Percentiles rank a stretch among this genome's conserved stretches.
Evolutionary conservation across 176 grass and related monocot species (phyloP).

Genomic region (Avena eriantha): DNA sequence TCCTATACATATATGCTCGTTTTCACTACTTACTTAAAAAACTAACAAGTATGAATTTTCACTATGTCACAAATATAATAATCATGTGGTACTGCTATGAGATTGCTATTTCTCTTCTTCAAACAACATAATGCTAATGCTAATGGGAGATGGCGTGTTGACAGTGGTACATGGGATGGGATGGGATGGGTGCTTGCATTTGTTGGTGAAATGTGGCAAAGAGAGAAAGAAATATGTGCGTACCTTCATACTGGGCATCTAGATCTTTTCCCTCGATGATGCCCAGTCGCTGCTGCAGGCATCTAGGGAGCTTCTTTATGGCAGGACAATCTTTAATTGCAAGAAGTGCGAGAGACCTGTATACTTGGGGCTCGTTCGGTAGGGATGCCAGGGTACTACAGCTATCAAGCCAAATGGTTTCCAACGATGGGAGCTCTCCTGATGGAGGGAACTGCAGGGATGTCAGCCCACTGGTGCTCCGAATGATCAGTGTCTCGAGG

Average conservation of each 20-base stretch:
- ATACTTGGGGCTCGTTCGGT: neutral
- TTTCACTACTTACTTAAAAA: neutral
- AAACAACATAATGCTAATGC: neutral
- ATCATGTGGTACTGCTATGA: neutral
- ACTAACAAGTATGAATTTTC: neutral
- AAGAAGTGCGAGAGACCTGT: fast-evolving
- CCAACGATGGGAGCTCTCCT: neutral
- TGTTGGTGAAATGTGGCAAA: too few species aligned
- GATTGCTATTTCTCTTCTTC: neutral
- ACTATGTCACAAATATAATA: neutral
- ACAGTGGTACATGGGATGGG: neutral
- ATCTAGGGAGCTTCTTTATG: neutral
- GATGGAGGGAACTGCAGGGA: neutral
- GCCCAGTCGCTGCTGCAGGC: neutral
- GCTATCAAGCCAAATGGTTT: fast-evolving
- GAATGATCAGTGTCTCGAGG: neutral
- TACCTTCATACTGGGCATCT: neutral
- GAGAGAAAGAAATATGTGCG: neutral
- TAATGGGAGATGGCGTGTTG: neutral
- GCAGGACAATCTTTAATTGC: neutral
- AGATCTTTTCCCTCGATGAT: fast-evolving
- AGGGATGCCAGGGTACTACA: neutral
- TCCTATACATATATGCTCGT: neutral
- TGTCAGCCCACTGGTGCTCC: neutral
- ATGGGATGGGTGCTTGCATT: neutral